Evolutionary conservation across 202 grass and related monocot species (phyloP).

Genomic region (Setaria italica): DNA sequence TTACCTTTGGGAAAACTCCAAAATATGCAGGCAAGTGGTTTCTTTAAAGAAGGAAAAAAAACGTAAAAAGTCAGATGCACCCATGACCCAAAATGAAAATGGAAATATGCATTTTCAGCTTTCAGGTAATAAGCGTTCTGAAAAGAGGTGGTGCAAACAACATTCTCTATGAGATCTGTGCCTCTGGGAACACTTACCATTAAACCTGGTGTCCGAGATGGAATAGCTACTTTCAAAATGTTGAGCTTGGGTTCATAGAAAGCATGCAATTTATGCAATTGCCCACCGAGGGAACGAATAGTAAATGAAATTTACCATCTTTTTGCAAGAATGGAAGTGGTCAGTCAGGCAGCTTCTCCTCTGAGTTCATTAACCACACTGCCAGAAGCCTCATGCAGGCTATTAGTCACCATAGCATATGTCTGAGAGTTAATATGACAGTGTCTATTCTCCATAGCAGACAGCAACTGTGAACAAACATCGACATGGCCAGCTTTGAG

Average conservation of each 20-base stretch:
- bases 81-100: slow-evolving; percentile 7
- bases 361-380: slow-evolving; percentile 49
- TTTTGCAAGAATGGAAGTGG: slow-evolving; percentile 10
- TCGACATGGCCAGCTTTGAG: slow-evolving; percentile 68
- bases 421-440: slow-evolving; percentile 64
- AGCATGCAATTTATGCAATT: slow-evolving; percentile 30
- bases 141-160: neutral
- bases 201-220: neutral
- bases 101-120: slow-evolving; percentile 23
- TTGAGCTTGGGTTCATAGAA: slow-evolving; percentile 23
- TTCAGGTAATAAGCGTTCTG: slow-evolving; percentile 38
- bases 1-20: slow-evolving; percentile 5
- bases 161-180: slow-evolving; percentile 8
- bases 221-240: slow-evolving; percentile 29
- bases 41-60: neutral
- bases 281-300: slow-evolving; percentile 25
- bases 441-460: slow-evolving; percentile 66
- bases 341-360: slow-evolving; percentile 46
- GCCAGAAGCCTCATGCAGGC: slow-evolving; percentile 48
- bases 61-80: neutral
- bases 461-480: slow-evolving; percentile 70
- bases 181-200: slow-evolving; percentile 35
- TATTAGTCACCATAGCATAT: slow-evolving; percentile 67
- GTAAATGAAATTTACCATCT: slow-evolving; percentile 31
- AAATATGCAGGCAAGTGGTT: slow-evolving; percentile 10